Evolutionary conservation across 495 filamentous ascomycete genomes (phyloP), one percentile per base, ranked within the genome.

Genomic region (Xylaria sp.): DNA sequence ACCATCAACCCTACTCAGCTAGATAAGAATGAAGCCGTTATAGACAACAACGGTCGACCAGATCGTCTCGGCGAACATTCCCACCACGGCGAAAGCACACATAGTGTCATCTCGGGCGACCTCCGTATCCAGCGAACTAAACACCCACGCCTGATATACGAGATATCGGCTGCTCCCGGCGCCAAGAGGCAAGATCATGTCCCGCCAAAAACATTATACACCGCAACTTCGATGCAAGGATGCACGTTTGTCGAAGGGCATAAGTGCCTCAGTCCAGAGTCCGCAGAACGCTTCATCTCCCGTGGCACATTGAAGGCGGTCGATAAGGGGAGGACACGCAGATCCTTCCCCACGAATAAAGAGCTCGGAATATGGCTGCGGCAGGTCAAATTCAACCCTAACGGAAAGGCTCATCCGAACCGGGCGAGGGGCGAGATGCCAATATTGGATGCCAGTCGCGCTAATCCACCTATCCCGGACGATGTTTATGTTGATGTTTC

Each of bases 181-280:
- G 53, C 40, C 3, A 2, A 3, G 6, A 15, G 26, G n/a, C 67
- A 68, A n/a, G 67, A 68, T 19, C 53, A 8, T 1, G 41, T 68
- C 11, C 67, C 26, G 15, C 26, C 52, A 31, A 35, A 40, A 4
- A 40, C 5, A 19, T 17, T 8, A 19, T 68, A 68, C 29, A 61
- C 29, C 7, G 67, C 53, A 8, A 68, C 67, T 17, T 68, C 67
- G 24, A 33, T 1, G n/a, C 19, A 3, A 15, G 67, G 67, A 29
- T 59, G 53, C 29, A 37, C 15, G 15, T 68, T 68, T 29, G 67
- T 50, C 41, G 67, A 61, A 41, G 67, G 67, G 9, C 67, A 68
- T 14, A 14, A 17, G 40, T 35, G 19, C 19, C 53, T 68, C 0
- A 68, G 67, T 9, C 67, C 67, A 9, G 12, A 44, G 5, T 59